Conservation (phyloP, 176 grass and related monocot species). For the Poa annua region DNA sequence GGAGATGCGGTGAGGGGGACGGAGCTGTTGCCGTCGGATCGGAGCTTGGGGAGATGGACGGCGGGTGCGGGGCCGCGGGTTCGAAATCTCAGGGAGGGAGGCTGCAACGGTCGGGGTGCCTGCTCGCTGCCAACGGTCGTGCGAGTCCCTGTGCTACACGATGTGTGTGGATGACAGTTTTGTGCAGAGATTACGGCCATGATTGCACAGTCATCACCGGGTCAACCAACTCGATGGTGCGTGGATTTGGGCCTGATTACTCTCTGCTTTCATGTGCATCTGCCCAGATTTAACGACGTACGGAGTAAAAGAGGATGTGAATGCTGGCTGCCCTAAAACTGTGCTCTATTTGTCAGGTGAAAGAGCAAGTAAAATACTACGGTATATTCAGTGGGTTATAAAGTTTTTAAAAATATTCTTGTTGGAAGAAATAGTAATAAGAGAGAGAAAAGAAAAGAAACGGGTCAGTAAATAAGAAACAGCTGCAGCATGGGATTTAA, state of each 20-base stretch:
- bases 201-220: constrained; percentile 13
- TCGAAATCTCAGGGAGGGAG: constrained; percentile 51
- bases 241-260: constrained; percentile 9
- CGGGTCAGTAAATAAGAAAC: too few relatives aligned
- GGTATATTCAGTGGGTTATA: too few relatives aligned
- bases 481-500: too few relatives aligned
- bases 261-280: background rate
- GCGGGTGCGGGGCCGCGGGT: constrained; percentile 35
- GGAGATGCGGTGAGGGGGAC: constrained; percentile 2
- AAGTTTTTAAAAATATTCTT: too few relatives aligned
- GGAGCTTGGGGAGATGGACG: constrained; percentile 31
- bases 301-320: background rate
- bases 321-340: background rate
- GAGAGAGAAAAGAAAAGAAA: too few relatives aligned
- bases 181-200: background rate
- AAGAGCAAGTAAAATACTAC: background rate
- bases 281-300: background rate
- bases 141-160: background rate
- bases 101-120: constrained; percentile 56
- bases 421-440: too few relatives aligned
- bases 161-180: background rate
- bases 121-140: constrained; percentile 47
- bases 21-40: constrained; percentile 42
- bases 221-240: constrained; percentile 2
- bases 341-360: background rate